Evolutionary conservation across 345 rosid species (phyloP), one percentile per base, ranked within the genome.

Genomic region (Eucalyptus caleyi): DNA sequence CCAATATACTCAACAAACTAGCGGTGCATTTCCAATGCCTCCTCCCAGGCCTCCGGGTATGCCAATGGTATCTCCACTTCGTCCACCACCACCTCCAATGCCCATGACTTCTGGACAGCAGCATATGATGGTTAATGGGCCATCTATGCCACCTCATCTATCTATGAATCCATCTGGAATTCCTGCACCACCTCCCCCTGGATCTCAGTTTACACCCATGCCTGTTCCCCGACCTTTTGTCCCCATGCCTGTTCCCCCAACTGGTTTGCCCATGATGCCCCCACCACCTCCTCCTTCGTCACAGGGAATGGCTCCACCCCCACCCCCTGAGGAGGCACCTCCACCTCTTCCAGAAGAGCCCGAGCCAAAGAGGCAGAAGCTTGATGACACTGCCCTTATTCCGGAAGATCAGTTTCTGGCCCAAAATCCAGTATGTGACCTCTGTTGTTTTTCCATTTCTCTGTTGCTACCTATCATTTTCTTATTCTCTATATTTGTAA

Each of bases 291-390:
- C 96, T 72, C 96, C 94, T 90, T 89, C 92, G 87, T 92, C 94
- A 54, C 93, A 90, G 87, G 97, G 95, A 90, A 89, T 95, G 91
- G 96, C 98, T 13, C 97, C 98, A 16, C 98, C 97, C 53, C 95
- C 92, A 24, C 92, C 92, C 26, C 93, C 97, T 16, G 97, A 94
- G 80, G 98, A 95, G 89, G 96, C 98, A 91, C 98, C 97, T 80
- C 99, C 98, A 50, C 99, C 99, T 18, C 99, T 95, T 92, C 99
- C 99, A 6, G 98, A 96, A 85, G 99, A 97, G 91, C 98, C 99
- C 8, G 99, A 97, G 91, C 96, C 97, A 81, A 97, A 97, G 94
- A 95, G 96, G 92, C 99, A 94, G 90, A 97, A 93, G 93, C 95
- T 95, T n/a, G 98, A 96, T 88, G 99, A 97, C 92, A 91, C 96